Conservation (phyloP, 768 basidiomycete genomes). For the Rubroboletus satanas region DNA sequence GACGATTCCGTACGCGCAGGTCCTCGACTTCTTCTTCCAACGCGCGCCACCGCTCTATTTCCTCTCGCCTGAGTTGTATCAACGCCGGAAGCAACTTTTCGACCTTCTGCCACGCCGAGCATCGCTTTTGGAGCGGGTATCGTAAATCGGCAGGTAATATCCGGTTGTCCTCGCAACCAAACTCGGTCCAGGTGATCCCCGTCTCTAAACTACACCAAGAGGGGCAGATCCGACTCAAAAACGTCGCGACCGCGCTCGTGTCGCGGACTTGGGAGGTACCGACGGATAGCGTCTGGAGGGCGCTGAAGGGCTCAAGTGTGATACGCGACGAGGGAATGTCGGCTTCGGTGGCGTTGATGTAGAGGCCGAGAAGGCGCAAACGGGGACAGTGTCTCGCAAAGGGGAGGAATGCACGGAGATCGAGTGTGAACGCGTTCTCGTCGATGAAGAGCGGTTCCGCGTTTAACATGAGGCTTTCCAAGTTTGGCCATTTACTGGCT, state of each 20-base stretch:
- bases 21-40: constrained; percentile 49
- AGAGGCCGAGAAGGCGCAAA: constrained; percentile 35
- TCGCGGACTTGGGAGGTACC: constrained; percentile 49
- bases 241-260: constrained; percentile 44
- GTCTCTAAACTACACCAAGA: constrained; percentile 38
- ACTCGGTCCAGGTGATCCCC: constrained; percentile 47
- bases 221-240: constrained; percentile 51
- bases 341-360: constrained; percentile 32
- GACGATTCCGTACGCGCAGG: constrained; percentile 41
- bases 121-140: constrained; percentile 22
- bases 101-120: constrained; percentile 41
- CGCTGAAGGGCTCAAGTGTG: constrained; percentile 17
- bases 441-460: constrained; percentile 39
- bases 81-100: constrained; percentile 41
- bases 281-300: constrained; percentile 35
- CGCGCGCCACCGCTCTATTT: constrained; percentile 35
- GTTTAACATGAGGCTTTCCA: constrained; percentile 44
- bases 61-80: constrained; percentile 42
- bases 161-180: constrained; percentile 12
- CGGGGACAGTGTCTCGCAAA: constrained; percentile 40
- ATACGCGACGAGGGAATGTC: constrained; percentile 10
- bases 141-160: constrained; percentile 2
- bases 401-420: constrained; percentile 38
- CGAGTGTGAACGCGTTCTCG: constrained; percentile 22
- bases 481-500: constrained; percentile 42